Percentiles rank a stretch among this genome's conserved stretches.
Conservation (phyloP, 805 yeast genomes). For the Alloascoidea africana region DNA sequence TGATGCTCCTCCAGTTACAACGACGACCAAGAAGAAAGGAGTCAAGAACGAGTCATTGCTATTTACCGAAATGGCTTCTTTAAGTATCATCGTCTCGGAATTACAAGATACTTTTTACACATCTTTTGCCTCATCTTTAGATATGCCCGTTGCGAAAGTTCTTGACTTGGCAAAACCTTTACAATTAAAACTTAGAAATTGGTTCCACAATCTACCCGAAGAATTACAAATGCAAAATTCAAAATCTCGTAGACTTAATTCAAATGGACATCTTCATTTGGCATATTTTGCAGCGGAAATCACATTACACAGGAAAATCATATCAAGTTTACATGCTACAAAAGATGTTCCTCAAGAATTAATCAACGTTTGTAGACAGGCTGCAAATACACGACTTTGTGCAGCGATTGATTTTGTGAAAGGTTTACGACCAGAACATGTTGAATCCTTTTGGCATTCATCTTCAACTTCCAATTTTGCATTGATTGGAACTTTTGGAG, state of each 20-base stretch:
- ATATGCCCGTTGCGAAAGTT: background rate
- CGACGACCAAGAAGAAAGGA: slow-evolving; percentile 33
- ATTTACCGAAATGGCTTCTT: slow-evolving; percentile 50
- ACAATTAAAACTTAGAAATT: slow-evolving; percentile 9
- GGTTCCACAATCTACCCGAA: background rate
- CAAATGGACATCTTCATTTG: slow-evolving; percentile 69
- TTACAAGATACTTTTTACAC: slow-evolving; percentile 62
- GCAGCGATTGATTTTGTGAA: slow-evolving; percentile 75
- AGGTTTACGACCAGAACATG: slow-evolving; percentile 64
- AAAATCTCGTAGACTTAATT: slow-evolving; percentile 53
- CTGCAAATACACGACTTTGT: slow-evolving; percentile 66
- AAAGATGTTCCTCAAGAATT: slow-evolving; percentile 29
- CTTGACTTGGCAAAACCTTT: slow-evolving; percentile 9
- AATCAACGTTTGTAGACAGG: slow-evolving; percentile 58
- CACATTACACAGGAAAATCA: slow-evolving; percentile 49
- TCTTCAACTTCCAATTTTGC: slow-evolving; percentile 68
- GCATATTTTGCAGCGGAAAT: slow-evolving; percentile 86
- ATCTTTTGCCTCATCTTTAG: background rate
- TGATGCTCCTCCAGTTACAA: background rate
- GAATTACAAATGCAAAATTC: slow-evolving; percentile 22
- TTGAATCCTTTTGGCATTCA: slow-evolving; percentile 84
- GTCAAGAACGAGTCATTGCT: slow-evolving; percentile 40
- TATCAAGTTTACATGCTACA: background rate
- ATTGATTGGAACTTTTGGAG: slow-evolving; percentile 78
- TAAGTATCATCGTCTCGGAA: slow-evolving; percentile 56